Evolutionary conservation across 2,329 filamentous ascomycete species (phyloP).

Genomic region (Cladosporium velox): DNA sequence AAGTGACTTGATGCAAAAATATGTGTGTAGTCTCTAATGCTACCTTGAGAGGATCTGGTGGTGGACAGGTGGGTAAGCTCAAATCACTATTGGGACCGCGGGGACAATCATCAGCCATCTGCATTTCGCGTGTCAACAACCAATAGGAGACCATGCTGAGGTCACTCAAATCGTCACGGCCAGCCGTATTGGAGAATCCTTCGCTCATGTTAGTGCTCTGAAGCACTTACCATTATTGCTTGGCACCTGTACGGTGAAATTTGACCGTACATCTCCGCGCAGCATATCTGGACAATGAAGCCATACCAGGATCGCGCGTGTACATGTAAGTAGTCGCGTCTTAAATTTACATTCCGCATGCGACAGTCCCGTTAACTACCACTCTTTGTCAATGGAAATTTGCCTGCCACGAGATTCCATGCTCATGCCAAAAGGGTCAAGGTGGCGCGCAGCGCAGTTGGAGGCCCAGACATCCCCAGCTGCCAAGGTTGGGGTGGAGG

Average conservation of each 20-base stretch:
- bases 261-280: neutral
- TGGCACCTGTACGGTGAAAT: neutral
- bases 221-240: neutral
- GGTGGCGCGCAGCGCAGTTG: neutral
- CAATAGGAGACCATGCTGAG: neutral
- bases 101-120: neutral
- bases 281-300: neutral
- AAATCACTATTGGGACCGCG: too few species aligned
- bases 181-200: neutral
- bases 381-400: neutral
- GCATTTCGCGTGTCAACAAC: neutral
- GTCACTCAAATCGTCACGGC: too few species aligned
- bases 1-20: too few species aligned
- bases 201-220: neutral
- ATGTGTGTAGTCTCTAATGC: too few species aligned
- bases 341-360: neutral
- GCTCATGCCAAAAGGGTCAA: too few species aligned
- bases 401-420: too few species aligned
- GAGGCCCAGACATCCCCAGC: neutral
- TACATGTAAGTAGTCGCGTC: neutral
- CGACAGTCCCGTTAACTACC: neutral
- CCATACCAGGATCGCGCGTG: neutral
- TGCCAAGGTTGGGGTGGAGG: neutral
- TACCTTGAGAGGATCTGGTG: too few species aligned
- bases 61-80: too few species aligned